phyloP scores from a whole-genome alignment of 108 stramenopile genomes.

The Craspedostauros australis region DNA sequence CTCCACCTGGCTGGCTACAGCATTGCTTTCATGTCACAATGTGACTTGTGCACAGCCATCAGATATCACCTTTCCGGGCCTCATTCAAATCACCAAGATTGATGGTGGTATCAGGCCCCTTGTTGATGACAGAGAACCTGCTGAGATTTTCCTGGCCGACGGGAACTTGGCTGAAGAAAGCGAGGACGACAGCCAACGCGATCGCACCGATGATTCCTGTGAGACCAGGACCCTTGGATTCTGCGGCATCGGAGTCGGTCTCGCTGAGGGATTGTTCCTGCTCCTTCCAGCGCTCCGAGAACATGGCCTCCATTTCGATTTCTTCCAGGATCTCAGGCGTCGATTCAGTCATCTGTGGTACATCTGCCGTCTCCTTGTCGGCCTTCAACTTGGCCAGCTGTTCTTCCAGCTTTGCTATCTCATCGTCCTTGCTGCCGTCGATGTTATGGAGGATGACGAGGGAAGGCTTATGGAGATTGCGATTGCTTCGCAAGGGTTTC shows the following conservation, averaged over 20 bases:
- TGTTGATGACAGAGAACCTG: slow-evolving; percentile 22
- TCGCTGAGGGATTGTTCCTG: neutral
- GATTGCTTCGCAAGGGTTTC: no score
- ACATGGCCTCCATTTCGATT: slow-evolving; percentile 13
- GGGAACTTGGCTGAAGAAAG: slow-evolving; percentile 27
- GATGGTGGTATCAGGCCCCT: slow-evolving; percentile 2
- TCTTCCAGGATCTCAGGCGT: neutral
- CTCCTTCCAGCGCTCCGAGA: slow-evolving; percentile 31
- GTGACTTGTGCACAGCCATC: neutral
- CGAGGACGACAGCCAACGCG: slow-evolving; percentile 4
- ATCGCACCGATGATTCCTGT: slow-evolving; percentile 10
- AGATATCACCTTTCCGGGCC: slow-evolving; percentile 8
- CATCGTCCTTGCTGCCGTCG: slow-evolving; percentile 27
- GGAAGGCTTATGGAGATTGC: neutral
- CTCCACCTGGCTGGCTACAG: no score
- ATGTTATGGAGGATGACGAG: neutral
- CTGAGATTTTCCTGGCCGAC: slow-evolving; percentile 27
- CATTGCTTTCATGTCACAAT: no score
- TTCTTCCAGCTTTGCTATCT: slow-evolving; percentile 31
- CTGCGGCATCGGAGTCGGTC: neutral
- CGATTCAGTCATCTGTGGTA: neutral
- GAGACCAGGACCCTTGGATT: neutral
- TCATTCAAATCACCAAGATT: slow-evolving; percentile 30
- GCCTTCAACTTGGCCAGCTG: slow-evolving; percentile 21
- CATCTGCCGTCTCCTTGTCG: slow-evolving; percentile 7